Conservation (phyloP, 805 yeast genomes). For the Kregervanrija delftensis region DNA sequence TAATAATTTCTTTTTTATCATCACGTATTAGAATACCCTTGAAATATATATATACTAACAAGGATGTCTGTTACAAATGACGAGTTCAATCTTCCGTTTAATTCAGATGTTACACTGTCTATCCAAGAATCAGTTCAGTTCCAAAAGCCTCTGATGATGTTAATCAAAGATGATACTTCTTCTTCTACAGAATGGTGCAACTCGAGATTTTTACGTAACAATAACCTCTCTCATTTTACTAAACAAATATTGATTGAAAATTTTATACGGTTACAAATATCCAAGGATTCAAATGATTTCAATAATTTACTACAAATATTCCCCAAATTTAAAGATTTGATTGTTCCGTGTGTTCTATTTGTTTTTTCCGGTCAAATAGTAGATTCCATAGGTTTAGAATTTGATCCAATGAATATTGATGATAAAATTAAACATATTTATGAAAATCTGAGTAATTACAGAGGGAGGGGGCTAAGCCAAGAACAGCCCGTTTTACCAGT, state of each 20-base stretch:
- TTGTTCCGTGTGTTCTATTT: constrained; percentile 51
- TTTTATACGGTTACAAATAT: constrained; percentile 36
- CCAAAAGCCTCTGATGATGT: constrained; percentile 34
- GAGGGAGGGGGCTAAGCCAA: background rate
- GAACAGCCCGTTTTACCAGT: background rate
- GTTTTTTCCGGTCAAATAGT: constrained; percentile 42
- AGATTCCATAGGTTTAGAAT: constrained; percentile 33
- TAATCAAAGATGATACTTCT: constrained; percentile 22
- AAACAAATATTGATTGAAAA: constrained; percentile 15
- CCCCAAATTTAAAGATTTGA: constrained; percentile 30
- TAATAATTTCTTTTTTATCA: too few species aligned
- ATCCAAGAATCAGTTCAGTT: constrained; percentile 32
- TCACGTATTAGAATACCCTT: too few species aligned
- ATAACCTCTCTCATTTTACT: constrained; percentile 12
- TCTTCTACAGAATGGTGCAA: constrained; percentile 20
- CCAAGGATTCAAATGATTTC: constrained; percentile 37
- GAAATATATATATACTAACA: too few species aligned
- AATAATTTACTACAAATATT: constrained; percentile 48
- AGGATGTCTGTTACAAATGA: too few species aligned
- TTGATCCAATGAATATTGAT: constrained; percentile 23
- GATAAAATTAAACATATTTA: constrained; percentile 17
- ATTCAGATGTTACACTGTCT: constrained; percentile 25
- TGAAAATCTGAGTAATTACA: constrained; percentile 2
- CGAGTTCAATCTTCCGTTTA: constrained; percentile 6
- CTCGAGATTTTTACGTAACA: constrained; percentile 2